A percentile compares a stretch with the other conserved stretches of the same genome.
Conservation (phyloP, 2,329 filamentous ascomycete genomes). For the Hysterium pulicare region DNA sequence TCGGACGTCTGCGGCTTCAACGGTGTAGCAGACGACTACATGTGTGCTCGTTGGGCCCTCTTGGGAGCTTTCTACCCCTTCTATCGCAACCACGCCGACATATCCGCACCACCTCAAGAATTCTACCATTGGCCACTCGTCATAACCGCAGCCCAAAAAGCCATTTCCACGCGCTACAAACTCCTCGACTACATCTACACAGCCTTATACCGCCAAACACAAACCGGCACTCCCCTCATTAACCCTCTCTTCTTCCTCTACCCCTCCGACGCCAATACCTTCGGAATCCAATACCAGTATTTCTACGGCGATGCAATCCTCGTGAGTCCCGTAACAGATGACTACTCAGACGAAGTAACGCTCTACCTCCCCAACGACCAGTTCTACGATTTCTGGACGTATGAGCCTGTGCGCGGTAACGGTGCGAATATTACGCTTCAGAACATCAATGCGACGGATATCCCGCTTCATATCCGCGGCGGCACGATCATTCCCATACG, state of each 20-base stretch:
- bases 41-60: constrained; percentile 73
- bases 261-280: constrained; percentile 54
- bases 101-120: constrained; percentile 58
- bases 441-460: constrained; percentile 49
- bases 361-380: constrained; percentile 57
- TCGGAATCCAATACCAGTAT: constrained; percentile 54
- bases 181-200: constrained; percentile 81
- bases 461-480: constrained; percentile 66
- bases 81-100: constrained; percentile 69
- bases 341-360: constrained; percentile 51
- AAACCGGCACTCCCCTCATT: constrained; percentile 62
- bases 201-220: constrained; percentile 58
- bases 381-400: constrained; percentile 61
- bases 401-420: constrained; percentile 43
- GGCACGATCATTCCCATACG: constrained; percentile 64
- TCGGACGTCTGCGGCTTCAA: constrained; percentile 75
- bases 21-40: constrained; percentile 61
- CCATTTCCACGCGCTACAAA: constrained; percentile 69
- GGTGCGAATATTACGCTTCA: constrained; percentile 44
- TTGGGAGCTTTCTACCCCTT: constrained; percentile 73
- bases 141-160: constrained; percentile 61
- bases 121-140: constrained; percentile 69
- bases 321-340: constrained; percentile 54
- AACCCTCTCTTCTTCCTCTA: constrained; percentile 72
- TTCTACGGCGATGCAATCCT: constrained; percentile 58